Conservation (phyloP, 805 yeast genomes). For the Wickerhamiella azymoides region DNA sequence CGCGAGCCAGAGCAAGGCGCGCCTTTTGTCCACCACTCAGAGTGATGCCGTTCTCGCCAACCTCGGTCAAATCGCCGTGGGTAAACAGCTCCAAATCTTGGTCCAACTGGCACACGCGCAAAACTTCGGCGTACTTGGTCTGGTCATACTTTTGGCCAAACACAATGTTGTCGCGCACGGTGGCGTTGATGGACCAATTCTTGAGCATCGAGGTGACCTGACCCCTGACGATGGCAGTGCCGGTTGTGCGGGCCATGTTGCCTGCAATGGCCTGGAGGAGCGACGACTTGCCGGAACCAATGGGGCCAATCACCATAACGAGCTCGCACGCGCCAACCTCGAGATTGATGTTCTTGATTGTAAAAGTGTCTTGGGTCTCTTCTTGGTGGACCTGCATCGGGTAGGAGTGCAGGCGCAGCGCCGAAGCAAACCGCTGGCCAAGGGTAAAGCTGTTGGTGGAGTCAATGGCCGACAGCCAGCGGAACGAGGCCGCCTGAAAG, state of each 20-base stretch:
- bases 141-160: constrained; percentile 43
- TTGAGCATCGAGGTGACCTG: constrained; percentile 44
- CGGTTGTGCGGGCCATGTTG: constrained; percentile 43
- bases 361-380: neutral
- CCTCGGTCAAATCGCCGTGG: constrained; percentile 32
- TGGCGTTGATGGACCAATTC: constrained; percentile 77
- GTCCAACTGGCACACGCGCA: constrained; percentile 11
- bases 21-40: constrained; percentile 88
- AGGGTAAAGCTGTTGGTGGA: neutral
- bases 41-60: constrained; percentile 83
- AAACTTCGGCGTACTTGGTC: constrained; percentile 5
- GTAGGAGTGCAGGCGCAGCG: neutral
- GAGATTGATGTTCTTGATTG: constrained; percentile 40
- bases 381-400: neutral
- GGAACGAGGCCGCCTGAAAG: neutral
- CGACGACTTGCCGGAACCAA: constrained; percentile 75
- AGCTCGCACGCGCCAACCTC: constrained; percentile 50
- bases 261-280: constrained; percentile 60
- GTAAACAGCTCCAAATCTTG: constrained; percentile 12
- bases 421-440: neutral
- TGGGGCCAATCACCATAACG: constrained; percentile 63
- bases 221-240: constrained; percentile 42
- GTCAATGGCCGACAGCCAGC: neutral
- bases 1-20: constrained; percentile 68
- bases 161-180: constrained; percentile 47